Evolutionary conservation across 1,139 yeast genomes (phyloP).

Genomic region (Tardiomyces depauwii): DNA sequence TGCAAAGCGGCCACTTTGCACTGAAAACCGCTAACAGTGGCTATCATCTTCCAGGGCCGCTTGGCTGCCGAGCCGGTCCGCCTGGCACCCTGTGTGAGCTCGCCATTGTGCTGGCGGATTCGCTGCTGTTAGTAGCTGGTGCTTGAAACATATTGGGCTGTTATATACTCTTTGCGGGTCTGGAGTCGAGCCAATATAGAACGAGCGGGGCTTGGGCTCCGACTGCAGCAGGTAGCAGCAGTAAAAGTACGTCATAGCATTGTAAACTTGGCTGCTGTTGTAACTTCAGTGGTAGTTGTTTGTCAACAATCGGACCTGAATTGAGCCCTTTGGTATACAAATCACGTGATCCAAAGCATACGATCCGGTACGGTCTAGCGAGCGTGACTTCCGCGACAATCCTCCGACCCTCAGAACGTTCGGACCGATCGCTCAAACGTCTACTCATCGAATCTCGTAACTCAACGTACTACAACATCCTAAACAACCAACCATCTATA

Average conservation of each 20-base stretch:
- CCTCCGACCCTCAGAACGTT: too few relatives aligned
- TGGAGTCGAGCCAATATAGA: slow-evolving; percentile 72
- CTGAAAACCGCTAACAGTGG: slow-evolving; percentile 60
- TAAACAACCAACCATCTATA: background rate
- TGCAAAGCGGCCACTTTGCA: slow-evolving; percentile 61
- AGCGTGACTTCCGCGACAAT: too few relatives aligned
- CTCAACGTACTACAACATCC: background rate
- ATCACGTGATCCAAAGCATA: too few relatives aligned
- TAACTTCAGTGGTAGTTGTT: too few relatives aligned
- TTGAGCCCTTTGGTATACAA: too few relatives aligned
- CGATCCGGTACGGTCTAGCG: too few relatives aligned
- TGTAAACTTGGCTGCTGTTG: too few relatives aligned
- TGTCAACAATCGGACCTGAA: too few relatives aligned
- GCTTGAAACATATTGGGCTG: background rate
- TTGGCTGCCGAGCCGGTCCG: slow-evolving; percentile 43
- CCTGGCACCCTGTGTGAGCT: slow-evolving; percentile 47
- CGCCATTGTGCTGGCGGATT: slow-evolving; percentile 71
- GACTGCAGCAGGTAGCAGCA: slow-evolving; percentile 61
- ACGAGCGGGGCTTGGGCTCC: slow-evolving; percentile 39
- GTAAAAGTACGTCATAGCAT: slow-evolving; percentile 31
- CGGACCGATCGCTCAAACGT: too few relatives aligned
- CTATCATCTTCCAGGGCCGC: slow-evolving; percentile 65
- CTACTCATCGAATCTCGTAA: slow-evolving; percentile 5
- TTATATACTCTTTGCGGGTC: slow-evolving; percentile 41
- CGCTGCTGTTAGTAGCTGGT: slow-evolving; percentile 21